Evolutionary conservation across 1,284 basidiomycete species (phyloP).

Genomic region (Malassezia obtusa): DNA sequence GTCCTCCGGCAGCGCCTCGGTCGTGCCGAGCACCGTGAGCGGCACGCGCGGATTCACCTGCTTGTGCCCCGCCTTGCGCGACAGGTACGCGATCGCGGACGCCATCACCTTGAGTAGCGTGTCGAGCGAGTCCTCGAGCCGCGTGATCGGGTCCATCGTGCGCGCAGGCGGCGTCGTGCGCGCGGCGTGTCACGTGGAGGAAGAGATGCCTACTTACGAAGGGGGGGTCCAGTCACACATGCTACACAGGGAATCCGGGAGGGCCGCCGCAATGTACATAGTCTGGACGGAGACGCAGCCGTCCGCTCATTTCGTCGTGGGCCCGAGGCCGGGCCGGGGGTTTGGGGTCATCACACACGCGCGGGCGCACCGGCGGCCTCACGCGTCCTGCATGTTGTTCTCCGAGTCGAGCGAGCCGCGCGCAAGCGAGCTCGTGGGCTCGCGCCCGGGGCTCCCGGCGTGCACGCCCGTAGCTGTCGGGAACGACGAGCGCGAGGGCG

Average conservation of each 20-base stretch:
- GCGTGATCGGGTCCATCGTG: slow-evolving; percentile 27
- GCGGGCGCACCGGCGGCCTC: background rate
- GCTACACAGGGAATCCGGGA: too few relatives aligned
- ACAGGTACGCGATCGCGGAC: slow-evolving; percentile 28
- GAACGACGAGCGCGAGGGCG: slow-evolving; percentile 11
- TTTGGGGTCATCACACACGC: too few relatives aligned
- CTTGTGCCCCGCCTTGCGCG: slow-evolving; percentile 26
- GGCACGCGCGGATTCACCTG: slow-evolving; percentile 21
- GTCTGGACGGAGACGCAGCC: background rate
- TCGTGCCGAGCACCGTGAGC: slow-evolving; percentile 25
- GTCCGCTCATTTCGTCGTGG: too few relatives aligned
- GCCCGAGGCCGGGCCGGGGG: too few relatives aligned
- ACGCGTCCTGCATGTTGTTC: background rate
- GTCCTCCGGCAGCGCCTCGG: slow-evolving; percentile 22
- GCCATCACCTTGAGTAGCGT: slow-evolving; percentile 36
- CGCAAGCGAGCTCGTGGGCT: slow-evolving; percentile 12
- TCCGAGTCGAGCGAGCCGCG: slow-evolving; percentile 1
- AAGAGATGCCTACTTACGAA: background rate
- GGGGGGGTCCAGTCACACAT: background rate
- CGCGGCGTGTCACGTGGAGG: background rate
- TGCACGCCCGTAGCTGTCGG: slow-evolving; percentile 7
- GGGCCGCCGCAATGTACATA: background rate
- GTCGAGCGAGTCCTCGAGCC: slow-evolving; percentile 27
- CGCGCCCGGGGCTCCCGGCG: slow-evolving; percentile 8
- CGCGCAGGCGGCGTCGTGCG: slow-evolving; percentile 4